Conservation (phyloP, 73 alveolate genomes). For the Paramecium tetraurelia region DNA sequence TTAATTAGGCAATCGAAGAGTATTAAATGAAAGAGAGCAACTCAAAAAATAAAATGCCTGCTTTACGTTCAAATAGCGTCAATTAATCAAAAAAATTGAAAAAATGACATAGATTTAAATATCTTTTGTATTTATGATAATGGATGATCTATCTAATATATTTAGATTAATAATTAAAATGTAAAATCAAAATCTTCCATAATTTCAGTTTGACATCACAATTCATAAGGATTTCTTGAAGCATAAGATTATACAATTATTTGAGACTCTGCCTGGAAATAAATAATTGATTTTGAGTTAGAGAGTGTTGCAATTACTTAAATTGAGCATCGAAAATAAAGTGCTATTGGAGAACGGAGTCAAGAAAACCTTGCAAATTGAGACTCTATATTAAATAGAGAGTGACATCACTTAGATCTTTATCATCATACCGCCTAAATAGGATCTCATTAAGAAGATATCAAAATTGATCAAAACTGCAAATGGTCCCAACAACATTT, state of each 20-base stretch:
- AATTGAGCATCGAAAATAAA: background rate
- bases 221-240: background rate
- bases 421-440: conserved; percentile 8
- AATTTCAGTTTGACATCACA: conserved; percentile 9
- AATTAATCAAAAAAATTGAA: background rate
- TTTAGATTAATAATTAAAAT: background rate
- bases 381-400: background rate
- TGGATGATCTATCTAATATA: background rate
- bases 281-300: background rate
- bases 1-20: background rate
- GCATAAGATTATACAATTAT: background rate
- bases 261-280: background rate
- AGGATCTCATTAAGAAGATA: background rate
- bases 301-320: background rate
- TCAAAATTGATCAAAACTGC: background rate
- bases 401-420: background rate
- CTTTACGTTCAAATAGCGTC: background rate
- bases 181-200: conserved; percentile 5
- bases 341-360: background rate
- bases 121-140: background rate
- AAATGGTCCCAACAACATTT: background rate
- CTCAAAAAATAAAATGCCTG: background rate
- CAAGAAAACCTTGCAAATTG: background rate
- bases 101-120: background rate
- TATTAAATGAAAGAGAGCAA: background rate